These are phyloP conservation scores for Chiua virens DNA, from an alignment of 768 basidiomycete genomes.

Conservation along the genomic window DNA sequence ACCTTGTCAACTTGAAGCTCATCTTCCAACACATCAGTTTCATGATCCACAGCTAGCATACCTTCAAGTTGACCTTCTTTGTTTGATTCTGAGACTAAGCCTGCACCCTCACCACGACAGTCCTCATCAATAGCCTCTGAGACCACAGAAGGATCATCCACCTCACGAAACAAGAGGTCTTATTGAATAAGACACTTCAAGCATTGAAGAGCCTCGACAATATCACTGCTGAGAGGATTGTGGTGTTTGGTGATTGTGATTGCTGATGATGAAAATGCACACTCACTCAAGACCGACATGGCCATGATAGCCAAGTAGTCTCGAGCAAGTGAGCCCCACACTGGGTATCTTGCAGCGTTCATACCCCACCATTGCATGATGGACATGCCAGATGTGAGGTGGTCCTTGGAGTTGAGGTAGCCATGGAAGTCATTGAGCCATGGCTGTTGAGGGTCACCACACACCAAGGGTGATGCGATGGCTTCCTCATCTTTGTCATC, in stretches of 20 bases:
- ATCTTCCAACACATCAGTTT: no score
- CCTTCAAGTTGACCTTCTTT: no score
- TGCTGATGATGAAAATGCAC: constrained; percentile 34
- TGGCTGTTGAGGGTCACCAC: constrained; percentile 8
- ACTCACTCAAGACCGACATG: constrained; percentile 38
- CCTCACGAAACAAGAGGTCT: background rate
- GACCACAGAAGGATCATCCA: no score
- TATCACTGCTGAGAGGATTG: background rate
- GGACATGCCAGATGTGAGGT: no score
- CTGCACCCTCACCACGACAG: no score
- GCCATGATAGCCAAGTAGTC: constrained; percentile 42
- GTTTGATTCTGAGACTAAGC: no score
- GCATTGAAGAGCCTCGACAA: background rate
- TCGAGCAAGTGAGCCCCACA: constrained; percentile 36
- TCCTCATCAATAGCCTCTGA: no score
- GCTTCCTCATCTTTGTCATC: constrained; percentile 8
- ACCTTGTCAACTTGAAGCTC: no score
- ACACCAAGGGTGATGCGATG: background rate
- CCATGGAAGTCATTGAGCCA: constrained; percentile 22
- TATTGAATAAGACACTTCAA: background rate
- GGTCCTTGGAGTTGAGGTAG: constrained; percentile 25
- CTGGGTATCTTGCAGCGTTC: constrained; percentile 28
- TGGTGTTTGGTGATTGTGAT: background rate
- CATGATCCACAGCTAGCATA: no score
- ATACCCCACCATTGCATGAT: constrained; percentile 35